Evolutionary conservation across 495 filamentous ascomycete species (phyloP).

Genomic region (Venustampulla echinocandica): DNA sequence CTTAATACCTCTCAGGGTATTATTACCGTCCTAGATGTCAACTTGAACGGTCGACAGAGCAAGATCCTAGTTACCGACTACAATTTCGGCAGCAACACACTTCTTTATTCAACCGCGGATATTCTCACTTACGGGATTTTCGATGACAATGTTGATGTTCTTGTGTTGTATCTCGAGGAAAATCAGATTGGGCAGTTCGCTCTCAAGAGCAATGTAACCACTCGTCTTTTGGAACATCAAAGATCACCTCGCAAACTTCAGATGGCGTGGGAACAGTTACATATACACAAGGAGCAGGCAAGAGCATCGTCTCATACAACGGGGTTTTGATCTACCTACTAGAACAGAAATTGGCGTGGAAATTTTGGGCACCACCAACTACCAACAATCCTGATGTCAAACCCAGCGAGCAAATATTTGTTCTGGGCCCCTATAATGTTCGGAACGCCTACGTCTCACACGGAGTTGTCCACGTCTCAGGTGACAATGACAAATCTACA

Average conservation of each 20-base stretch:
- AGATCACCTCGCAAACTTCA: constrained; percentile 14
- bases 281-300: constrained; percentile 29
- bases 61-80: constrained; percentile 45
- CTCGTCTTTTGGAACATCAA: constrained; percentile 16
- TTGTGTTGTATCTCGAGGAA: constrained; percentile 35
- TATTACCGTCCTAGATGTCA: constrained; percentile 34
- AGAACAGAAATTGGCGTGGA: constrained; percentile 37
- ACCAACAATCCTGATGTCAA: constrained; percentile 28
- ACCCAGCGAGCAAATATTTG: constrained; percentile 39
- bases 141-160: constrained; percentile 30
- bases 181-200: constrained; percentile 37
- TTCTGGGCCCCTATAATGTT: constrained; percentile 62
- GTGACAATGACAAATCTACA: constrained; percentile 58
- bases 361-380: constrained; percentile 41
- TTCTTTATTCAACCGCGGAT: constrained; percentile 42
- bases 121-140: constrained; percentile 38
- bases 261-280: constrained; percentile 23
- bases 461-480: constrained; percentile 36
- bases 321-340: constrained; percentile 33
- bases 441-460: constrained; percentile 41
- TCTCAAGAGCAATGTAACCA: constrained; percentile 25
- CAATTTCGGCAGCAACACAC: constrained; percentile 29
- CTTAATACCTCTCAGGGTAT: constrained; percentile 34
- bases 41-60: constrained; percentile 39
- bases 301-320: constrained; percentile 28